Evolutionary conservation across 208 protist species (phyloP).

Genomic region (Leishmania braziliensis): DNA sequence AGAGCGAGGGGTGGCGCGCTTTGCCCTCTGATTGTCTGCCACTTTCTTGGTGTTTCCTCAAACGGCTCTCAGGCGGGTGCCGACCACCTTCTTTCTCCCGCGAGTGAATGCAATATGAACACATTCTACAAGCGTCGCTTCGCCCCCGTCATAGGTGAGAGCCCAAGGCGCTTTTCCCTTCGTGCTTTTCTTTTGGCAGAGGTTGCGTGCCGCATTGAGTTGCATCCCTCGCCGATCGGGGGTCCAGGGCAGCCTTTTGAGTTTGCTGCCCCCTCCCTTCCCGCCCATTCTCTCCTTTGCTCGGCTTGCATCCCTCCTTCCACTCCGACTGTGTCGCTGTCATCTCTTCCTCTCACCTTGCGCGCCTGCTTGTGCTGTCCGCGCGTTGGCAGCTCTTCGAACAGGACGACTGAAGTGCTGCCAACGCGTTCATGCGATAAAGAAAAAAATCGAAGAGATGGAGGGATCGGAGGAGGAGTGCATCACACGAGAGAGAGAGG

Average conservation of each 20-base stretch:
- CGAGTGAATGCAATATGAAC: neutral
- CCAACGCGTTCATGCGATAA: no score
- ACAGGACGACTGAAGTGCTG: neutral
- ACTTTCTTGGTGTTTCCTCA: neutral
- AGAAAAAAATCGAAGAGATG: neutral
- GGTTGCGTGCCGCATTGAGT: neutral
- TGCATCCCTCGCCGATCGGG: neutral
- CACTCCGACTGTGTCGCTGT: neutral
- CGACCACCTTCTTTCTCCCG: neutral
- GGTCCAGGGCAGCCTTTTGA: neutral
- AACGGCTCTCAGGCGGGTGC: neutral
- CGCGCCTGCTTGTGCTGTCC: no score
- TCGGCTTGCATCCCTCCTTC: neutral
- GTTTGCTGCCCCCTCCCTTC: neutral
- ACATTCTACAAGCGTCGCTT: neutral
- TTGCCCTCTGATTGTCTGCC: neutral
- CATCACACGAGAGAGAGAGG: neutral
- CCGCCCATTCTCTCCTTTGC: no score
- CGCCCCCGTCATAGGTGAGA: no score
- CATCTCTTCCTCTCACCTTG: neutral
- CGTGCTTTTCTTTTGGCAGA: neutral
- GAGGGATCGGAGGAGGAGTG: neutral
- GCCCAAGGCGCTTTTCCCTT: no score
- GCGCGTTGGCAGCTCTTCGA: no score
- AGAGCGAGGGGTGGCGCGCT: neutral